Evolutionary conservation across 2,329 filamentous ascomycete genomes (phyloP).

Genomic region (Pezicula radicicola): DNA sequence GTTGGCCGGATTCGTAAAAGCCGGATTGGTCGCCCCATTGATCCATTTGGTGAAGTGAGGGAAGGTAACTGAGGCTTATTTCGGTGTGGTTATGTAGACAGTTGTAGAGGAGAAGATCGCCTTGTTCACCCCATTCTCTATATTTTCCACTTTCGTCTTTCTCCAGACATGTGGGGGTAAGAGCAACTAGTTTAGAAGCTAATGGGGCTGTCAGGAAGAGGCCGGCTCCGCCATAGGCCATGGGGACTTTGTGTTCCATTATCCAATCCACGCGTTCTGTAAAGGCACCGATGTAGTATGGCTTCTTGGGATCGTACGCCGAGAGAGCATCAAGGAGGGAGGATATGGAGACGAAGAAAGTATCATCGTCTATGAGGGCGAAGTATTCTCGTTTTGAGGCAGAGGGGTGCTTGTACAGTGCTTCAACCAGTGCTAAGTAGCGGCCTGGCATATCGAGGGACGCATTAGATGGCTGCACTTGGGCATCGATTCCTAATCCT

Average conservation of each 20-base stretch:
- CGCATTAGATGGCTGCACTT: constrained; percentile 51
- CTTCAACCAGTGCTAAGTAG: constrained; percentile 53
- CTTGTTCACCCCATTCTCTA: constrained; percentile 21
- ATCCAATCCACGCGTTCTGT: constrained; percentile 29
- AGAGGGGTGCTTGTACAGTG: constrained; percentile 47
- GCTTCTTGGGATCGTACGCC: constrained; percentile 22
- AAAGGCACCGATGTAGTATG: constrained; percentile 28
- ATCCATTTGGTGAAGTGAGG: constrained; percentile 25
- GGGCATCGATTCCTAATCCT: constrained; percentile 51
- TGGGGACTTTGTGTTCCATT: constrained; percentile 17
- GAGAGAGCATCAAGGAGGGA: constrained; percentile 28
- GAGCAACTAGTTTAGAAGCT: constrained; percentile 13
- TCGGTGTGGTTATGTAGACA: constrained; percentile 24
- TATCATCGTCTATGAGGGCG: constrained; percentile 30
- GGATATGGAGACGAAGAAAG: constrained; percentile 26
- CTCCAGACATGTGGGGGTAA: constrained; percentile 19
- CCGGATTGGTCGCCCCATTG: constrained; percentile 27
- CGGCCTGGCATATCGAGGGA: constrained; percentile 56
- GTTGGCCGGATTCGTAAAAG: constrained; percentile 28
- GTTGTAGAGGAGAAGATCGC: constrained; percentile 28
- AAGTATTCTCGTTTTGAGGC: constrained; percentile 21
- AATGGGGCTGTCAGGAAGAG: constrained; percentile 25
- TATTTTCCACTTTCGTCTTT: constrained; percentile 18
- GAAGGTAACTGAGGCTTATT: constrained; percentile 22
- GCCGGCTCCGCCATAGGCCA: constrained; percentile 30